Evolutionary conservation across 176 grass and related monocot species (phyloP).

Genomic region (Dendrocalamus sinicus): DNA sequence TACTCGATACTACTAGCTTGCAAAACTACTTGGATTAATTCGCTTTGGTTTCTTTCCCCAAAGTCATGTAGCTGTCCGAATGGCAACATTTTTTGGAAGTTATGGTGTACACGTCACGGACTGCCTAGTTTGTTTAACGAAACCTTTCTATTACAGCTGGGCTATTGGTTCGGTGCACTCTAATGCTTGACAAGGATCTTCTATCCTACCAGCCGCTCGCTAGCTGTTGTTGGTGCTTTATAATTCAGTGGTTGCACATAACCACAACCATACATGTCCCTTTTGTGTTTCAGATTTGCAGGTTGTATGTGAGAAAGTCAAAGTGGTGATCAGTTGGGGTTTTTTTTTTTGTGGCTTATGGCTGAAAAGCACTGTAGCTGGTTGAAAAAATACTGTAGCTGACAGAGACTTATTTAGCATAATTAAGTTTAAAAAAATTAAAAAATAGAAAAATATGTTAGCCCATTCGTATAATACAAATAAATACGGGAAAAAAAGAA

Average conservation of each 20-base stretch:
- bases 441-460: too few species aligned
- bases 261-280: background rate
- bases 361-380: too few species aligned
- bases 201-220: constrained; percentile 33
- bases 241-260: constrained; percentile 37
- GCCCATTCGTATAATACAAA: too few species aligned
- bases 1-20: too few species aligned
- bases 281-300: background rate
- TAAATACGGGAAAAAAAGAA: too few species aligned
- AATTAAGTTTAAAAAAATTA: too few species aligned
- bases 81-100: constrained; percentile 29
- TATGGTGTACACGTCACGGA: constrained; percentile 40
- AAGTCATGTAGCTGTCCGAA: background rate
- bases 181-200: constrained; percentile 43
- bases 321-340: too few species aligned
- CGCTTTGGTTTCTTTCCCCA: background rate
- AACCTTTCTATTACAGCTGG: constrained; percentile 48
- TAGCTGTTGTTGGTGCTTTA: background rate
- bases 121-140: constrained; percentile 49
- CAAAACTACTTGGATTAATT: background rate
- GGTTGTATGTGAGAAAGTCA: background rate
- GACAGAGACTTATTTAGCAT: too few species aligned
- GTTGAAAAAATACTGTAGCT: too few species aligned
- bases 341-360: too few species aligned
- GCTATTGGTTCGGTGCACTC: background rate